Percentiles rank a stretch among this genome's conserved stretches.
Conservation (phyloP, 352 stramenopile species). For the Nothophytophthora sp. region DNA sequence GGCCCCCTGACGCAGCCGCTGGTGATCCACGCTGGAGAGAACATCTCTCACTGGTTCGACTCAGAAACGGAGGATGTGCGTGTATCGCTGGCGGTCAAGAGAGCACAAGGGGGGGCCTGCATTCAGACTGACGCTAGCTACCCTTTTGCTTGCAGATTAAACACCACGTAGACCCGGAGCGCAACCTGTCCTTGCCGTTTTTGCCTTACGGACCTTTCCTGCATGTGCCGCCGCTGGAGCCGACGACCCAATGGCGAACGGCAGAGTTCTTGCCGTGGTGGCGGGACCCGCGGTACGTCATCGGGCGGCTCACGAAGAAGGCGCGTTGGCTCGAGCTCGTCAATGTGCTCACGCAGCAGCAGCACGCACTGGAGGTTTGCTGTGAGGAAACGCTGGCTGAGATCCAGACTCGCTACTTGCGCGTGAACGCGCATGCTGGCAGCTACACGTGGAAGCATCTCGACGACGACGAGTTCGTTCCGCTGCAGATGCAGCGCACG, state of each 20-base stretch:
- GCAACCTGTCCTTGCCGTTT: constrained; percentile 78
- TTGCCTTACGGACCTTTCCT: constrained; percentile 86
- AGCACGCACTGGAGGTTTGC: constrained; percentile 81
- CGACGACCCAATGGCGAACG: constrained; percentile 73
- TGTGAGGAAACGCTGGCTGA: constrained; percentile 88
- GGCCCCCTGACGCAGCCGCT: constrained; percentile 81
- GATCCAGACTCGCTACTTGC: constrained; percentile 87
- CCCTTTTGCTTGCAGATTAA: constrained; percentile 48
- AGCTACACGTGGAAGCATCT: constrained; percentile 95
- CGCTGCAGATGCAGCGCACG: constrained; percentile 86
- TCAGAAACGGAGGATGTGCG: constrained; percentile 60
- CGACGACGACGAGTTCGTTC: constrained; percentile 87
- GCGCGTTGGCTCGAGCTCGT: constrained; percentile 84
- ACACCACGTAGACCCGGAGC: constrained; percentile 76
- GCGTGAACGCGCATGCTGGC: constrained; percentile 85
- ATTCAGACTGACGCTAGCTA: no score
- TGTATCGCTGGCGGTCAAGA: background rate
- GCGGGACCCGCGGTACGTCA: constrained; percentile 72
- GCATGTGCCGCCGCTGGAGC: constrained; percentile 84
- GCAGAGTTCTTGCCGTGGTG: constrained; percentile 87
- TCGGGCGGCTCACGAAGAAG: constrained; percentile 73
- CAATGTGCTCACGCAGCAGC: constrained; percentile 91
- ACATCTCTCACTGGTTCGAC: constrained; percentile 94
- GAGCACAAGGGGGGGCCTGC: no score
- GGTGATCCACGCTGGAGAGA: constrained; percentile 81